Conservation (phyloP, 192 early-diverging fungal species). For the Funneliformis geosporum region DNA sequence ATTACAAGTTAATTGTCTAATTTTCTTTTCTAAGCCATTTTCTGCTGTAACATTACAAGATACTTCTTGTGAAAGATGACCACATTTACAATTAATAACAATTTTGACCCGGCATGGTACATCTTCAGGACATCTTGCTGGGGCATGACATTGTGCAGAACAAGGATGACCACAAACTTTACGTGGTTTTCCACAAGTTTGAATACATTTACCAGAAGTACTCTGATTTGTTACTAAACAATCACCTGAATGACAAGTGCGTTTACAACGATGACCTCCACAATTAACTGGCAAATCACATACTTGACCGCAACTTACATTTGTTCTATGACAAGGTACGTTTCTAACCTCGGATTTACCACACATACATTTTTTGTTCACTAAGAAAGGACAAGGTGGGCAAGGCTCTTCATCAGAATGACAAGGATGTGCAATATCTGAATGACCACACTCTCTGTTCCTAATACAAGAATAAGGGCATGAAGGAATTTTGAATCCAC, state of each 20-base stretch:
- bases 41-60: constrained; percentile 66
- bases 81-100: constrained; percentile 74
- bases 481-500: constrained; percentile 72
- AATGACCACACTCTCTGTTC: constrained; percentile 76
- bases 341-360: constrained; percentile 76
- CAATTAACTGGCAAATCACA: constrained; percentile 60
- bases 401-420: constrained; percentile 85
- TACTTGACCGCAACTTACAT: constrained; percentile 71
- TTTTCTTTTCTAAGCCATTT: constrained; percentile 44
- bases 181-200: constrained; percentile 75
- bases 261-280: constrained; percentile 77
- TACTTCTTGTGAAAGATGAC: constrained; percentile 58
- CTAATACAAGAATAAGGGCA: constrained; percentile 78
- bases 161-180: constrained; percentile 86
- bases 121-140: constrained; percentile 74
- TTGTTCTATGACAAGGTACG: constrained; percentile 78
- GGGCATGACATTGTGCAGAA: constrained; percentile 72
- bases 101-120: constrained; percentile 65
- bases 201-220: constrained; percentile 53
- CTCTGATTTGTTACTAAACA: constrained; percentile 55
- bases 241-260: constrained; percentile 79
- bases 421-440: constrained; percentile 74
- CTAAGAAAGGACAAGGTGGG: constrained; percentile 88
- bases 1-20: constrained; percentile 68
- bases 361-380: constrained; percentile 73